These are phyloP conservation scores for Abelmoschus esculentus DNA, from an alignment of 345 rosid genomes.

Conservation along the genomic window DNA sequence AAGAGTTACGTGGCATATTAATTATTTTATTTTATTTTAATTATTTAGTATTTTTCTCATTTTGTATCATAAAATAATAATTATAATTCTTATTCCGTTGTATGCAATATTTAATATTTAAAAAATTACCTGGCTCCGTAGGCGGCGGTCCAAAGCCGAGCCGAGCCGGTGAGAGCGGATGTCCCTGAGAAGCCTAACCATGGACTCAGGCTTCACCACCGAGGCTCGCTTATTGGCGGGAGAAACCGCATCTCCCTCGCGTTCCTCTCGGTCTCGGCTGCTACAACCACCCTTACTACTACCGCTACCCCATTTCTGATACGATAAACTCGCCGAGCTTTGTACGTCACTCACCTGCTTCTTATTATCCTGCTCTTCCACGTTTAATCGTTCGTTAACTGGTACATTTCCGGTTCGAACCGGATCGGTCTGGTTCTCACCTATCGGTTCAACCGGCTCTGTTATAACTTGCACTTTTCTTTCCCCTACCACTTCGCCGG, in stretches of 20 bases:
- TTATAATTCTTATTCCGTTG: neutral
- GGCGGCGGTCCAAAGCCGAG: conserved; percentile 45
- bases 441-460: conserved; percentile 18
- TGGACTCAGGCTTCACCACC: conserved; percentile 38
- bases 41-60: too few relatives aligned
- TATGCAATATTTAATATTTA: neutral
- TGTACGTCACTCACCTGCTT: conserved; percentile 45
- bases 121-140: conserved; percentile 46
- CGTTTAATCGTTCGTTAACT: conserved; percentile 14
- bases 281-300: conserved; percentile 21
- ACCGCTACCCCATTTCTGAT: conserved; percentile 29
- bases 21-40: neutral
- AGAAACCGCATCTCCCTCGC: conserved; percentile 38
- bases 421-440: conserved; percentile 16
- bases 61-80: too few relatives aligned
- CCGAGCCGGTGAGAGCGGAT: conserved; percentile 46
- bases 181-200: conserved; percentile 25
- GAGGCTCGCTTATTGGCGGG: conserved; percentile 35
- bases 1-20: neutral
- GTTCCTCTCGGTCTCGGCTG: conserved; percentile 41
- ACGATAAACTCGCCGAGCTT: conserved; percentile 38
- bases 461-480: conserved; percentile 13
- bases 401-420: conserved; percentile 8
- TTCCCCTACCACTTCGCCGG: conserved; percentile 7
- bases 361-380: conserved; percentile 9